These are phyloP conservation scores for Colletotrichum nymphaeae DNA, from an alignment of 2,329 filamentous ascomycete genomes.

Conservation along the genomic window DNA sequence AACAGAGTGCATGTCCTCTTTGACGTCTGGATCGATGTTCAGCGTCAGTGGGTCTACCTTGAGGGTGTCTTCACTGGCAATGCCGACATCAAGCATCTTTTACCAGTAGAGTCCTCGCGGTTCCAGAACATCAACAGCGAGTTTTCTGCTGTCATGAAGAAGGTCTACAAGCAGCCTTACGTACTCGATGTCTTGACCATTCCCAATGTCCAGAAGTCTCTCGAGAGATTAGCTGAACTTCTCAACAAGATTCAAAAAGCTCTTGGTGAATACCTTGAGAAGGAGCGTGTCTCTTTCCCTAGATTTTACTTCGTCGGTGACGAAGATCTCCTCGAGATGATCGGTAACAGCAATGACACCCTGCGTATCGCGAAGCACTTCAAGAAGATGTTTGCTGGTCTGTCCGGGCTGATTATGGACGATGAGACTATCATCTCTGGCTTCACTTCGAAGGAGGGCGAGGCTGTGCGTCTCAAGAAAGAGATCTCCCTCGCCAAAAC, in stretches of 20 bases:
- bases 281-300: slow-evolving; percentile 96
- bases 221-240: slow-evolving; percentile 95
- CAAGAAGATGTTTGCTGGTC: slow-evolving; percentile 99
- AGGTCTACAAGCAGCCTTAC: slow-evolving; percentile 95
- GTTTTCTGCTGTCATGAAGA: slow-evolving; percentile 99
- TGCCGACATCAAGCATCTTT: slow-evolving; percentile 96
- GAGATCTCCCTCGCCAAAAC: slow-evolving; percentile 94
- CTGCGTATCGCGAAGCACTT: slow-evolving; percentile 97
- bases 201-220: slow-evolving; percentile 92
- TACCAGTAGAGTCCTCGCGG: slow-evolving; percentile 94
- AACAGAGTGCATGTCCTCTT: slow-evolving; percentile 98
- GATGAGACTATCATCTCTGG: slow-evolving; percentile 91
- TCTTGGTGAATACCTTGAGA: slow-evolving; percentile 96
- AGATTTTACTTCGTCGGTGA: slow-evolving; percentile 99
- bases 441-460: slow-evolving; percentile 95
- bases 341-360: slow-evolving; percentile 98
- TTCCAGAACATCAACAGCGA: slow-evolving; percentile 99
- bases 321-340: slow-evolving; percentile 98
- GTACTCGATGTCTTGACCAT: slow-evolving; percentile 97
- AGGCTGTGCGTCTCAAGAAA: slow-evolving; percentile 87
- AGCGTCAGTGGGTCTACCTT: slow-evolving; percentile 99
- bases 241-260: slow-evolving; percentile 99
- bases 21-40: slow-evolving; percentile 99
- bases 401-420: slow-evolving; percentile 90
- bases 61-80: slow-evolving; percentile 99